These are phyloP conservation scores for Porcisia hertigi DNA, from an alignment of 208 protist species.

Conservation along the genomic window DNA sequence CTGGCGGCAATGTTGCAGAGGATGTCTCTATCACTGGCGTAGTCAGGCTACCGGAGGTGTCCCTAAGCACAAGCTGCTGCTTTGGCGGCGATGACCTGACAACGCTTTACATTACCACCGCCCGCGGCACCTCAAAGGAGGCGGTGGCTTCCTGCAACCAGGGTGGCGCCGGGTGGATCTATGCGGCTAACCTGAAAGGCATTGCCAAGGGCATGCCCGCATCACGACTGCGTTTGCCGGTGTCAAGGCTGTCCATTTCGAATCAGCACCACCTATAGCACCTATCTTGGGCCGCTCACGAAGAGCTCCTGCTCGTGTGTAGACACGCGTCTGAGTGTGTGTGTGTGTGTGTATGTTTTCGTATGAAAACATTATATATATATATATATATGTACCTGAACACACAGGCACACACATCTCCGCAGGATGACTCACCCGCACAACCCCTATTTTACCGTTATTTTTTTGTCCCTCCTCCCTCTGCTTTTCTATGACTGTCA, in stretches of 20 bases:
- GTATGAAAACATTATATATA: too few relatives aligned
- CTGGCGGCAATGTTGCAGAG: background rate
- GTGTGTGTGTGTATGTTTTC: too few relatives aligned
- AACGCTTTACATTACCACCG: constrained; percentile 38
- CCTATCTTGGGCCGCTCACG: background rate
- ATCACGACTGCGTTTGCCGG: constrained; percentile 11
- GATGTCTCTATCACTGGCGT: constrained; percentile 20
- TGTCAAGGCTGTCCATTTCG: background rate
- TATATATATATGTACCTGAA: too few relatives aligned
- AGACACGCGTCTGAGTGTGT: background rate
- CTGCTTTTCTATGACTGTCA: too few relatives aligned
- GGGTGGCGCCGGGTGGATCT: constrained; percentile 22
- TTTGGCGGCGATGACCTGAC: constrained; percentile 29
- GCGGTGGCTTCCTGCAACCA: constrained; percentile 24
- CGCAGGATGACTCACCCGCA: too few relatives aligned
- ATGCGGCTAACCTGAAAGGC: constrained; percentile 27
- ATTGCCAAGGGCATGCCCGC: constrained; percentile 27
- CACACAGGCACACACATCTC: too few relatives aligned
- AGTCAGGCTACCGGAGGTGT: constrained; percentile 17
- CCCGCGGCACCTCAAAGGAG: constrained; percentile 24
- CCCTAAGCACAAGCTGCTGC: constrained; percentile 34
- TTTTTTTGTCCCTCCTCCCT: too few relatives aligned
- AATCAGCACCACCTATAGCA: constrained; percentile 1
- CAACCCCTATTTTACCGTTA: too few relatives aligned
- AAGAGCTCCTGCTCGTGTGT: background rate